Conservation (phyloP, 768 basidiomycete species). For the Hygrophoropsis aurantiaca region DNA sequence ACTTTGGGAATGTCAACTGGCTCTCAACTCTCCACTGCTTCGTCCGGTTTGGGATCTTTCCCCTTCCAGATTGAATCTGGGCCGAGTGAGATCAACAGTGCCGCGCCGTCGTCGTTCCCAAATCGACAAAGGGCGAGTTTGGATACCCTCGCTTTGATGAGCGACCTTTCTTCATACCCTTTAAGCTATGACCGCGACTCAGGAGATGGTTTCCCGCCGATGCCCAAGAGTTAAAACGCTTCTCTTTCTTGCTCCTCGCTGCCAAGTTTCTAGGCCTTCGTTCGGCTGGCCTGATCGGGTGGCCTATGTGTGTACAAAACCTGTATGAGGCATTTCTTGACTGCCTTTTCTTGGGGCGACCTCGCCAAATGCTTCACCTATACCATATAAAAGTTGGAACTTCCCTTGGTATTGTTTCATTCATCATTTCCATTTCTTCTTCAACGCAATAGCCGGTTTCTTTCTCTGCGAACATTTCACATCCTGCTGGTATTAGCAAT, state of each 20-base stretch:
- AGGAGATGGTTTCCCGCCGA: constrained; percentile 20
- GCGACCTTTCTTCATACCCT: constrained; percentile 81
- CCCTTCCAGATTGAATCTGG: constrained; percentile 84
- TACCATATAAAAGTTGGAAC: background rate
- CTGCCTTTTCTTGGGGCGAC: constrained; percentile 14
- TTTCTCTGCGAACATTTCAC: background rate
- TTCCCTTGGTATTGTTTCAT: constrained; percentile 1
- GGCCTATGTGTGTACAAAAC: constrained; percentile 25
- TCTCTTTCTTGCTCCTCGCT: background rate
- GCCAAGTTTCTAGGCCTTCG: constrained; percentile 10
- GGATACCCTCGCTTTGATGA: constrained; percentile 82
- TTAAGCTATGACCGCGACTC: constrained; percentile 61
- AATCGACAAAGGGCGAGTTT: constrained; percentile 73
- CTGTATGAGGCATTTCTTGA: constrained; percentile 21
- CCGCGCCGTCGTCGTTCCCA: constrained; percentile 36
- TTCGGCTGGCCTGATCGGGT: constrained; percentile 27
- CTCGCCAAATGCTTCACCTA: constrained; percentile 8
- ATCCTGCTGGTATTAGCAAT: constrained; percentile 5
- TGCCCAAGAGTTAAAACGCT: constrained; percentile 24
- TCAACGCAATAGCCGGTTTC: constrained; percentile 5
- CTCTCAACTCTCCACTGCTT: constrained; percentile 75
- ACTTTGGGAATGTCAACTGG: constrained; percentile 71
- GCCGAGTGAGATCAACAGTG: constrained; percentile 30
- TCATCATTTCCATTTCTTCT: constrained; percentile 7
- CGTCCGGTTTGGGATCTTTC: constrained; percentile 81